phyloP scores from a whole-genome alignment of 75 land plant genomes.

The Gnetum montanum region DNA sequence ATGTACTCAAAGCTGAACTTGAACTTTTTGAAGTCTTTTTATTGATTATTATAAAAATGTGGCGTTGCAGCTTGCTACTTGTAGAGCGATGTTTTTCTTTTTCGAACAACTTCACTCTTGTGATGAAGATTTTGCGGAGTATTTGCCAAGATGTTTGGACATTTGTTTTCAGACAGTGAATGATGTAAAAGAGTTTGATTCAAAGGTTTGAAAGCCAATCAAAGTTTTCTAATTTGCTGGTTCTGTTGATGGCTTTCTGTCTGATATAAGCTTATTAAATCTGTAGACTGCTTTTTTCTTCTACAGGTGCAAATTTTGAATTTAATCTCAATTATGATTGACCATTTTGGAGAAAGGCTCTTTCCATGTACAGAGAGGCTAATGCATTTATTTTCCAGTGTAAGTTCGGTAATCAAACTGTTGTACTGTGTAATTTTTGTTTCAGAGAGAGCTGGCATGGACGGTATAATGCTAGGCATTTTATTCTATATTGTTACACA shows the following conservation, averaged over 20 bases:
- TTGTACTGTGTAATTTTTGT: neutral
- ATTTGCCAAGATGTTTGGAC: constrained; percentile 69
- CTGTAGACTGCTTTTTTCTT: constrained; percentile 3
- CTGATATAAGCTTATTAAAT: neutral
- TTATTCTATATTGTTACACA: constrained; percentile 2
- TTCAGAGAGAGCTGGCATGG: no score
- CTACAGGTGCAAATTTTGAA: constrained; percentile 88
- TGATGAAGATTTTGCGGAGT: constrained; percentile 55
- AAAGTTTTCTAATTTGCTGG: neutral
- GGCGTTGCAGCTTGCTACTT: no score
- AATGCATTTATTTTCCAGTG: constrained; percentile 77
- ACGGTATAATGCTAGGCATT: neutral
- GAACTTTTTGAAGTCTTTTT: no score
- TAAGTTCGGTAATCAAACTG: constrained; percentile 18
- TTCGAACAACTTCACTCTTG: constrained; percentile 81
- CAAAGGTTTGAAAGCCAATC: constrained; percentile 54
- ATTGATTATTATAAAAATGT: no score
- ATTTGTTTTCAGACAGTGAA: constrained; percentile 69
- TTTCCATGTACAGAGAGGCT: constrained; percentile 63
- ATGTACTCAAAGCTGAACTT: no score
- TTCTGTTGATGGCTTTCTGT: neutral
- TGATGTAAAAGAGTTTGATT: constrained; percentile 87
- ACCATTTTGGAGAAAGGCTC: constrained; percentile 50
- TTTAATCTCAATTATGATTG: constrained; percentile 76
- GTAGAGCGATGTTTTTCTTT: no score